These are phyloP conservation scores for Macadamia integrifolia DNA, from an alignment of 164 flowering plant species.

Conservation along the genomic window DNA sequence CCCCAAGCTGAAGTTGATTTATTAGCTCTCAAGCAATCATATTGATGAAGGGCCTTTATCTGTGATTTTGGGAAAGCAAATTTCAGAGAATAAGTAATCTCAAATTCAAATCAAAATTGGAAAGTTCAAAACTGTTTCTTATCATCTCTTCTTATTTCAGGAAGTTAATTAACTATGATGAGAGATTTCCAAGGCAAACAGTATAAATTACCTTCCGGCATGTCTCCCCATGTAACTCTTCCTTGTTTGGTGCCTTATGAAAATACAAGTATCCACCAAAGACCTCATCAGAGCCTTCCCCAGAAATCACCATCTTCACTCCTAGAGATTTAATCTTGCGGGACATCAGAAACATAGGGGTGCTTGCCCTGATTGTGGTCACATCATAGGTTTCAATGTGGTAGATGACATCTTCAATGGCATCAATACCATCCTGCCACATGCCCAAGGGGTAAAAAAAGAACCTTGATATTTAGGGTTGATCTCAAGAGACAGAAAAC, in stretches of 20 bases:
- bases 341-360: slow-evolving; percentile 95
- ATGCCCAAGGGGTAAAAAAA: not conserved
- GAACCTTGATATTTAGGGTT: not conserved
- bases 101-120: not conserved
- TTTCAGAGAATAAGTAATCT: too few relatives aligned
- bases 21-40: slow-evolving; percentile 89
- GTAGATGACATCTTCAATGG: slow-evolving; percentile 92
- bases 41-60: slow-evolving; percentile 46
- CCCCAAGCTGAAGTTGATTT: slow-evolving; percentile 95
- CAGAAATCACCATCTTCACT: slow-evolving; percentile 96
- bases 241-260: slow-evolving; percentile 79
- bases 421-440: slow-evolving; percentile 86
- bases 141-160: not conserved
- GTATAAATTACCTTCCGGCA: not conserved
- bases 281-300: slow-evolving; percentile 93
- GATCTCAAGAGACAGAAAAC: not conserved
- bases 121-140: slow-evolving; percentile 10
- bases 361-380: slow-evolving; percentile 91
- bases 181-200: not conserved
- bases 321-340: slow-evolving; percentile 91
- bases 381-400: slow-evolving; percentile 92
- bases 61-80: slow-evolving; percentile 6
- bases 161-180: not conserved
- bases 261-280: slow-evolving; percentile 94
- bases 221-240: slow-evolving; percentile 32